A percentile compares a stretch with the other conserved stretches of the same genome.
Conservation (phyloP, 2,329 filamentous ascomycete species). For the Aspergillus sp. region DNA sequence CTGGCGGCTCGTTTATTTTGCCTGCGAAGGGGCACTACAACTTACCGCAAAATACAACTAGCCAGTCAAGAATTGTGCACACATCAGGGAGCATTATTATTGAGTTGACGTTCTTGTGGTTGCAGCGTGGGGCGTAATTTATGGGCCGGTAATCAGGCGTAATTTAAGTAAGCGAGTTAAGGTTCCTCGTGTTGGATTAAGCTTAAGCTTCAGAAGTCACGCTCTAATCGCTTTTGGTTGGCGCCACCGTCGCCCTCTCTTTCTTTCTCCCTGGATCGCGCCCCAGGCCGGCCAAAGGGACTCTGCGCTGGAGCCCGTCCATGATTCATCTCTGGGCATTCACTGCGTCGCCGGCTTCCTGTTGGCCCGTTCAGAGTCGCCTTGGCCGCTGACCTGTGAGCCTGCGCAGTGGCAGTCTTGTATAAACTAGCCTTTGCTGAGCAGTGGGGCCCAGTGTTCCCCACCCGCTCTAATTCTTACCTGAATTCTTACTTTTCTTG, state of each 20-base stretch:
- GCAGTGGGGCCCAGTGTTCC: slow-evolving; percentile 1
- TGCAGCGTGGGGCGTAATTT: not conserved
- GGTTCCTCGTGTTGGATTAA: slow-evolving; percentile 47
- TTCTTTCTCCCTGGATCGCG: not conserved
- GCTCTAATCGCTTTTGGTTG: slow-evolving; percentile 32
- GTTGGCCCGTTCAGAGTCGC: too few relatives aligned
- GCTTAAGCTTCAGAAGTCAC: slow-evolving; percentile 42
- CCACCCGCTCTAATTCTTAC: slow-evolving; percentile 4
- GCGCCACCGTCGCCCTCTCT: slow-evolving; percentile 10
- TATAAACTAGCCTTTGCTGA: slow-evolving; percentile 1
- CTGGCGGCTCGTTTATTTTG: slow-evolving; percentile 9
- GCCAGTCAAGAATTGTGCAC: too few relatives aligned
- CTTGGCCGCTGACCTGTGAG: too few relatives aligned
- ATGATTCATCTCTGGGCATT: not conserved
- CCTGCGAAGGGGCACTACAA: not conserved
- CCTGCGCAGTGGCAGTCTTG: not conserved
- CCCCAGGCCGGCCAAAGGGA: not conserved
- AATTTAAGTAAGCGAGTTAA: slow-evolving; percentile 32
- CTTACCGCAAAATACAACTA: too few relatives aligned
- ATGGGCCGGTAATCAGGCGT: slow-evolving; percentile 16
- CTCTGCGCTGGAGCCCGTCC: not conserved
- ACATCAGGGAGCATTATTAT: not conserved
- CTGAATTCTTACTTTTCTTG: not conserved
- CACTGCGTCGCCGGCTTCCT: too few relatives aligned
- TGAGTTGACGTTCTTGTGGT: not conserved